phyloP scores from a whole-genome alignment of 768 basidiomycete genomes.

The Lyophyllum shimeji region DNA sequence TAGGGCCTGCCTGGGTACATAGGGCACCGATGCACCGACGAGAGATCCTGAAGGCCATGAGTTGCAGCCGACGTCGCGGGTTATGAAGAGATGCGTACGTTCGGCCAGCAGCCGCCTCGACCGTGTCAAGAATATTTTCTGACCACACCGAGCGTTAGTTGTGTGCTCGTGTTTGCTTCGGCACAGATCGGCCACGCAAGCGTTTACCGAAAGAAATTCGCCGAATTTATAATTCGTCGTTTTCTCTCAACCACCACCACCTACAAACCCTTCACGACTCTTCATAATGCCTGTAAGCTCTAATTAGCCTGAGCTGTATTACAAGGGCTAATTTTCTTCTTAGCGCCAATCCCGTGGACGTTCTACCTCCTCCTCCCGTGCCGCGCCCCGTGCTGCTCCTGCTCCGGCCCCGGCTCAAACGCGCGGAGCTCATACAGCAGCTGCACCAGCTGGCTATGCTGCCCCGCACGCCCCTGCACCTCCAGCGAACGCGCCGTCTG shows the following conservation, averaged over 20 bases:
- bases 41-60: slow-evolving; percentile 22
- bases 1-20: slow-evolving; percentile 4
- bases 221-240: slow-evolving; percentile 16
- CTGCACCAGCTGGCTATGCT: slow-evolving; percentile 46
- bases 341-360: slow-evolving; percentile 82
- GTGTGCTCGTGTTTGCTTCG: slow-evolving; percentile 22
- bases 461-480: slow-evolving; percentile 42
- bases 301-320: neutral
- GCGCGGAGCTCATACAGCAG: slow-evolving; percentile 49
- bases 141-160: slow-evolving; percentile 11
- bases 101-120: neutral
- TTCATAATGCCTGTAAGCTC: slow-evolving; percentile 40
- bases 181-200: slow-evolving; percentile 27
- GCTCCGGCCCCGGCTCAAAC: slow-evolving; percentile 45
- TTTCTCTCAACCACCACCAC: slow-evolving; percentile 31
- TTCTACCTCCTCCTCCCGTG: slow-evolving; percentile 54
- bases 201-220: slow-evolving; percentile 21
- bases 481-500: slow-evolving; percentile 37
- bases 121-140: slow-evolving; percentile 7
- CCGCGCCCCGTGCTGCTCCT: slow-evolving; percentile 45
- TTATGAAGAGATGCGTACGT: neutral
- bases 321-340: neutral
- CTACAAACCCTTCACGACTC: slow-evolving; percentile 3
- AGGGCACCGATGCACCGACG: slow-evolving; percentile 16
- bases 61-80: neutral